Percentiles rank a stretch among this genome's conserved stretches.
These are phyloP conservation scores for Globisporangium solare DNA, from an alignment of 352 stramenopile species.

Conservation along the genomic window DNA sequence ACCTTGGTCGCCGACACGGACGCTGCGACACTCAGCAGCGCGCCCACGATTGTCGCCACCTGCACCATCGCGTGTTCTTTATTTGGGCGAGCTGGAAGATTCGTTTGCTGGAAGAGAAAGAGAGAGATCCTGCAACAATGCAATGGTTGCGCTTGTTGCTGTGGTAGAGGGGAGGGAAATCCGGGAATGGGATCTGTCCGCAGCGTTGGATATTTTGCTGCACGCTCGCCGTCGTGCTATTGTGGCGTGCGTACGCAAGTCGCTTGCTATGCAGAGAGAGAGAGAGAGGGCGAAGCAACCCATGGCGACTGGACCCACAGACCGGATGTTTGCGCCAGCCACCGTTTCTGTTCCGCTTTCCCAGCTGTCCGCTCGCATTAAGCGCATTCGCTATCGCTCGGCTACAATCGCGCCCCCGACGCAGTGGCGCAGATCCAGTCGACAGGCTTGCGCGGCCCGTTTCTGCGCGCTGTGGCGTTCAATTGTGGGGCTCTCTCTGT, in stretches of 20 bases:
- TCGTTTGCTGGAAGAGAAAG: background rate
- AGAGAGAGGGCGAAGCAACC: too few species aligned
- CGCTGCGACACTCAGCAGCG: conserved; percentile 5
- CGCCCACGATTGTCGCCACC: background rate
- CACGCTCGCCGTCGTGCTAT: background rate
- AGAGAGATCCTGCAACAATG: background rate
- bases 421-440: too few species aligned
- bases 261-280: too few species aligned
- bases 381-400: too few species aligned
- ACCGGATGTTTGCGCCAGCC: too few species aligned
- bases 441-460: background rate
- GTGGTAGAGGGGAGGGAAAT: background rate
- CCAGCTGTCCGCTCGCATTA: too few species aligned
- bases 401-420: too few species aligned
- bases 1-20: conserved; percentile 17
- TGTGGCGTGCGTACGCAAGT: background rate
- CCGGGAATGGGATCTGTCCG: background rate
- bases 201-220: background rate
- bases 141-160: background rate
- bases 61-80: conserved; percentile 4
- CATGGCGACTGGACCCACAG: too few species aligned
- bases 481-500: background rate
- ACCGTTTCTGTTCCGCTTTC: too few species aligned
- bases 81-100: background rate
- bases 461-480: background rate